phyloP scores from a whole-genome alignment of 106 monocot species.

The Acorus gramineus region DNA sequence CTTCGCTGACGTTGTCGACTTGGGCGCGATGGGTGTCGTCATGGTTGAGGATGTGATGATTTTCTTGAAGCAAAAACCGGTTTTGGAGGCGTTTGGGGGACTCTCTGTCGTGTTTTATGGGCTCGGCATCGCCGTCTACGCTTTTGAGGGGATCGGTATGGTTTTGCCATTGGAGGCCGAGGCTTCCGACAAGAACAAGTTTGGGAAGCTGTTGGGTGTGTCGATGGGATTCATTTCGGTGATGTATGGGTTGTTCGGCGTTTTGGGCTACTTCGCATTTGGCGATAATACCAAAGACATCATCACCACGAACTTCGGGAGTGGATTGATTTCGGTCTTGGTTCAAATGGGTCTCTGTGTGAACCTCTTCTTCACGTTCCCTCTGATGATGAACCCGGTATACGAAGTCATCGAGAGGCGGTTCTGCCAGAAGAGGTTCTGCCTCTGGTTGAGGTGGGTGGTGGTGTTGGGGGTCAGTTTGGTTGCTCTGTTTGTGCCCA shows the following conservation, averaged over 20 bases:
- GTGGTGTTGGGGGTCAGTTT: conserved; percentile 16
- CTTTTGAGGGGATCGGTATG: conserved; percentile 40
- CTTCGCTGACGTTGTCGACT: conserved; percentile 39
- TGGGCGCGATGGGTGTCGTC: conserved; percentile 41
- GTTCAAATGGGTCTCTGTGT: conserved; percentile 33
- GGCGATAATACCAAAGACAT: conserved; percentile 35
- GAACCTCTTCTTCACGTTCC: conserved; percentile 40
- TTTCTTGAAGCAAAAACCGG: conserved; percentile 7
- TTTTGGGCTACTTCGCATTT: conserved; percentile 32
- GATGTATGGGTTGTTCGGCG: conserved; percentile 30
- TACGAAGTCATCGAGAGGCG: conserved; percentile 30
- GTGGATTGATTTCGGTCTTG: conserved; percentile 9
- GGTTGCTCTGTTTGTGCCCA: conserved; percentile 32
- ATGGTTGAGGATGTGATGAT: conserved; percentile 17
- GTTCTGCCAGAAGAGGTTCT: conserved; percentile 15
- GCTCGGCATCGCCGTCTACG: conserved; percentile 29
- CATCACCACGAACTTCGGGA: conserved; percentile 37
- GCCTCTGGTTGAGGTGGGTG: conserved; percentile 25
- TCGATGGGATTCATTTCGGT: conserved; percentile 29
- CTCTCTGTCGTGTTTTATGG: conserved; percentile 31
- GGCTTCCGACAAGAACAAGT: conserved; percentile 32
- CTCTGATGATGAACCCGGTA: conserved; percentile 40
- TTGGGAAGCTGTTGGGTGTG: conserved; percentile 17
- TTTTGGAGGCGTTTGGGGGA: conserved; percentile 8
- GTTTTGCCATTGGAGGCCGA: conserved; percentile 30